These are phyloP conservation scores for Inonotus hispidus DNA, from an alignment of 1,284 basidiomycete genomes.

Conservation along the genomic window DNA sequence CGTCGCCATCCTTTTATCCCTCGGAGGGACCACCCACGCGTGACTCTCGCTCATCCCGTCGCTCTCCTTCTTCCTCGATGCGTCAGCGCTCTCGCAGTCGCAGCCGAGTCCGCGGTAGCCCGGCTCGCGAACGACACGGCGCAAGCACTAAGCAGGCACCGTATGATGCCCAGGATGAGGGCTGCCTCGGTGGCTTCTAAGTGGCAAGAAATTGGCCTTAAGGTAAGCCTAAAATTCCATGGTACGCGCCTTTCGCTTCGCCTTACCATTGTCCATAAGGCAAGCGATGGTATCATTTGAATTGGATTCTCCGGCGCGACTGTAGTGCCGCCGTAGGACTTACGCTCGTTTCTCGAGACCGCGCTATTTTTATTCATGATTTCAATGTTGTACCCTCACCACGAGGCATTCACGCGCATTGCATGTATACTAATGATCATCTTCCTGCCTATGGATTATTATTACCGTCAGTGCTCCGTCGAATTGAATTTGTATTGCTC, in stretches of 20 bases:
- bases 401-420: too few species aligned
- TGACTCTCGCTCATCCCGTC: not conserved
- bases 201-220: not conserved
- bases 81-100: not conserved
- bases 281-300: not conserved
- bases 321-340: too few species aligned
- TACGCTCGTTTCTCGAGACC: too few species aligned
- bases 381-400: too few species aligned
- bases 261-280: not conserved
- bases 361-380: too few species aligned
- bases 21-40: not conserved
- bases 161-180: not conserved
- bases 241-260: not conserved
- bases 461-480: too few species aligned
- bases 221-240: not conserved
- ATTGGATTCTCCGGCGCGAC: not conserved
- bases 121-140: not conserved
- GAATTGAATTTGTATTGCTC: too few species aligned
- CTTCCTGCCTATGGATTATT: too few species aligned
- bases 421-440: too few species aligned
- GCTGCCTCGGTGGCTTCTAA: conserved; percentile 16
- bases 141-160: not conserved
- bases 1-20: not conserved
- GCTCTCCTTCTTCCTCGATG: not conserved
- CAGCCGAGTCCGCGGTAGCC: conserved; percentile 1